phyloP scores from a whole-genome alignment of 2,329 filamentous ascomycete species.

The Beauveria varroae region DNA sequence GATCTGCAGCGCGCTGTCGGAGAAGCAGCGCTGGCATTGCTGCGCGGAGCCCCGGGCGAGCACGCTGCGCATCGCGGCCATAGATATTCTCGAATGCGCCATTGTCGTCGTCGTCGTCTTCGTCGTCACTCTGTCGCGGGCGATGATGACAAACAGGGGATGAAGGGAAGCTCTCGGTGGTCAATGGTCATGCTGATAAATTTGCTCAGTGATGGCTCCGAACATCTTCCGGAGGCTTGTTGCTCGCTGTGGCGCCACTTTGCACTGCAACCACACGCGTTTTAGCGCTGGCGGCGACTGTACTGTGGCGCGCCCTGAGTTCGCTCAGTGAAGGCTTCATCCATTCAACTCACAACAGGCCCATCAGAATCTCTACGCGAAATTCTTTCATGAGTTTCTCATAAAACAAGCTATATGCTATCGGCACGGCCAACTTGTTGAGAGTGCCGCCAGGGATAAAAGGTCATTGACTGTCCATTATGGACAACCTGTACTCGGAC shows the following conservation, averaged over 20 bases:
- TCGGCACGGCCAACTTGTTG: not conserved
- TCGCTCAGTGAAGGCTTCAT: not conserved
- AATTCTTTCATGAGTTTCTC: not conserved
- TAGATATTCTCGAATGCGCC: slow-evolving; percentile 30
- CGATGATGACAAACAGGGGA: not conserved
- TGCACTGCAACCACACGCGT: not conserved
- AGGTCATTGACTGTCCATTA: not conserved
- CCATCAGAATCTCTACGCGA: not conserved
- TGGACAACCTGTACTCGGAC: slow-evolving; percentile 5
- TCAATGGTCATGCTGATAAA: not conserved
- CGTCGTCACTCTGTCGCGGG: not conserved
- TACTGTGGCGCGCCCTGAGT: not conserved
- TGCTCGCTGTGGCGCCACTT: slow-evolving; percentile 5
- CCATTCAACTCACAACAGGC: not conserved
- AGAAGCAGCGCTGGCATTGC: slow-evolving; percentile 37
- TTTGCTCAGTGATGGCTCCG: slow-evolving; percentile 8
- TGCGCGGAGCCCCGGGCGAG: slow-evolving; percentile 24
- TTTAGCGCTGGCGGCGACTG: not conserved
- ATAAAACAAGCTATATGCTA: not conserved
- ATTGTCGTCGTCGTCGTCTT: slow-evolving; percentile 22
- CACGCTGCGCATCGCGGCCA: slow-evolving; percentile 28
- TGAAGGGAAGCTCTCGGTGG: not conserved
- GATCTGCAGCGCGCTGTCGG: slow-evolving; percentile 25
- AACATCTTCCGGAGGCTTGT: slow-evolving; percentile 5
- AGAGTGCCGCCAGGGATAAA: not conserved